These are phyloP conservation scores for Pyrenophora graminea DNA, from an alignment of 2,329 filamentous ascomycete species.

Conservation along the genomic window DNA sequence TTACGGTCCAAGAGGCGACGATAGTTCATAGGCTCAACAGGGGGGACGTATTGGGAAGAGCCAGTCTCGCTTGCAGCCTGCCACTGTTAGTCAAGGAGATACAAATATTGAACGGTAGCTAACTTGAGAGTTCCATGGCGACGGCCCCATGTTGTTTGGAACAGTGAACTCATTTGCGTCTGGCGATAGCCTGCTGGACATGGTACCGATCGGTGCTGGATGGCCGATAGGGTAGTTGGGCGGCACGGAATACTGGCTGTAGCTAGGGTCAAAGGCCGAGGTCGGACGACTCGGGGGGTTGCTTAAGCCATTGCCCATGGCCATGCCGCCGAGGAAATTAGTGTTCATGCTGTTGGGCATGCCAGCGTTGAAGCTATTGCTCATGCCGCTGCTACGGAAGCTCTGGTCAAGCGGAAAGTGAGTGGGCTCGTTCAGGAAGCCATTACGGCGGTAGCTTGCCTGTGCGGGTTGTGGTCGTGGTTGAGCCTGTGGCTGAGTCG, in stretches of 20 bases:
- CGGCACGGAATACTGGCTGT: conserved; percentile 39
- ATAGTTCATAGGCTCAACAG: conserved; percentile 93
- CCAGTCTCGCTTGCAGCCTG: conserved; percentile 35
- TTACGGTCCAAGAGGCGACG: conserved; percentile 92
- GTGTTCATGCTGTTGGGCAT: conserved; percentile 15
- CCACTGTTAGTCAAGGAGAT: conserved; percentile 5
- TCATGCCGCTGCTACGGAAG: conserved; percentile 31
- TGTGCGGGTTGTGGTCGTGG: conserved; percentile 26
- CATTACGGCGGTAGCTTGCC: conserved; percentile 35
- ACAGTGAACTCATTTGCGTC: conserved; percentile 53
- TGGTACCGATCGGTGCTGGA: conserved; percentile 44
- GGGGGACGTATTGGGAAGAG: conserved; percentile 71
- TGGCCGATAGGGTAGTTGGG: conserved; percentile 37
- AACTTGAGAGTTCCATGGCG: conserved; percentile 48
- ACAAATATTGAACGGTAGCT: neutral
- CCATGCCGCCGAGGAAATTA: conserved; percentile 10
- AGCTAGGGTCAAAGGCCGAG: conserved; percentile 44
- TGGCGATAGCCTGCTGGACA: conserved; percentile 49
- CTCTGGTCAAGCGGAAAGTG: conserved; percentile 44
- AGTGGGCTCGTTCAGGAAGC: conserved; percentile 44
- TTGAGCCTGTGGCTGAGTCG: conserved; percentile 16
- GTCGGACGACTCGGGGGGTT: conserved; percentile 44
- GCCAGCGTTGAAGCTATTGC: conserved; percentile 17
- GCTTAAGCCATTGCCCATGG: conserved; percentile 21
- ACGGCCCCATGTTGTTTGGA: conserved; percentile 33